phyloP scores from a whole-genome alignment of 768 basidiomycete species.

The Podaxis sp. region DNA sequence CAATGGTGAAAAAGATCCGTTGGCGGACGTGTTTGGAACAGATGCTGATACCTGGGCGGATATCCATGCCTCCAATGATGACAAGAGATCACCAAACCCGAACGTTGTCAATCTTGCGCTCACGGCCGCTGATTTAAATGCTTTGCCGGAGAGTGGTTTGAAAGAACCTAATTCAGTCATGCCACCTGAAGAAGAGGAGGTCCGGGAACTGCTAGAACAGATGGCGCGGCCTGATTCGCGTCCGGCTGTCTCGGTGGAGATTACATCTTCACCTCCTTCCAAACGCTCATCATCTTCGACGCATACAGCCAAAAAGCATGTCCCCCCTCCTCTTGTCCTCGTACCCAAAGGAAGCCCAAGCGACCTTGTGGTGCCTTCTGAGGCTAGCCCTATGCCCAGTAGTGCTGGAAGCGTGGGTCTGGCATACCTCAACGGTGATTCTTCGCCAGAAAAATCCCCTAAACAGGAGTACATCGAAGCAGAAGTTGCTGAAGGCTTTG shows the following conservation, averaged over 20 bases:
- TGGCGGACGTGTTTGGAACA: slow-evolving; percentile 64
- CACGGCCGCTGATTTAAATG: slow-evolving; percentile 39
- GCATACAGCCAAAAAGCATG: slow-evolving; percentile 35
- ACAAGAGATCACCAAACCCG: slow-evolving; percentile 35
- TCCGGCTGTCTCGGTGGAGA: slow-evolving; percentile 22
- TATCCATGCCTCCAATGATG: slow-evolving; percentile 38
- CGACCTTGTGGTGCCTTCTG: slow-evolving; percentile 33
- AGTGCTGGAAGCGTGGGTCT: slow-evolving; percentile 38
- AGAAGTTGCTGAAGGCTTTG: slow-evolving; percentile 31
- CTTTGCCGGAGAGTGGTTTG: slow-evolving; percentile 26
- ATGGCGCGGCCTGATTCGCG: slow-evolving; percentile 43
- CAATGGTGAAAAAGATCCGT: slow-evolving; percentile 42
- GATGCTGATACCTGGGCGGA: slow-evolving; percentile 65
- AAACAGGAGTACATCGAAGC: slow-evolving; percentile 13
- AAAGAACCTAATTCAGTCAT: slow-evolving; percentile 25
- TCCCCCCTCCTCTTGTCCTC: slow-evolving; percentile 62
- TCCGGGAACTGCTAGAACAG: slow-evolving; percentile 34
- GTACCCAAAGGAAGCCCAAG: slow-evolving; percentile 32
- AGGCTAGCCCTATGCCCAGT: slow-evolving; percentile 35
- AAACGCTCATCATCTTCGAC: slow-evolving; percentile 35
- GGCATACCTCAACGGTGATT: slow-evolving; percentile 44
- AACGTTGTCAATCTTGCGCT: slow-evolving; percentile 55
- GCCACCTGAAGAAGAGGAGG: slow-evolving; percentile 39
- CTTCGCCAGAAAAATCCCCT: slow-evolving; percentile 18
- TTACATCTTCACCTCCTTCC: not conserved